Conservation (phyloP, 1,284 basidiomycete genomes). For the Uromyces viciae-fabae region DNA sequence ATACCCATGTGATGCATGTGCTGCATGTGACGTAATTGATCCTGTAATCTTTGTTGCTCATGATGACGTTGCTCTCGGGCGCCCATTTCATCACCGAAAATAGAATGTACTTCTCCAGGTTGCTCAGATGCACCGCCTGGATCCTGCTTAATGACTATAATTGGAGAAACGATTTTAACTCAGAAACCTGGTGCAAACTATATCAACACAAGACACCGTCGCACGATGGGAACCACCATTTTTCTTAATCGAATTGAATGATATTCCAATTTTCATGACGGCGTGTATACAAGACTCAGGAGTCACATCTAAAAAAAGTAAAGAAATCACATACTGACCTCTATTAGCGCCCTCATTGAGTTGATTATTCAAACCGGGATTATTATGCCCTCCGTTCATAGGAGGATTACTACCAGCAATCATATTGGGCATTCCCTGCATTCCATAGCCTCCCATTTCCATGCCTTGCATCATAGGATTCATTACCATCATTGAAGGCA, state of each 20-base stretch:
- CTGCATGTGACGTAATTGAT: slow-evolving; percentile 43
- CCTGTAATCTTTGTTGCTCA: slow-evolving; percentile 45
- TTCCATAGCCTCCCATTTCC: slow-evolving; percentile 39
- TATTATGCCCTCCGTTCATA: slow-evolving; percentile 41
- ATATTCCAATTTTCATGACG: slow-evolving; percentile 25
- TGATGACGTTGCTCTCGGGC: slow-evolving; percentile 43
- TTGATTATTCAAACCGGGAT: slow-evolving; percentile 40
- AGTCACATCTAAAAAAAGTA: slow-evolving; percentile 4
- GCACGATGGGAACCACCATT: not conserved
- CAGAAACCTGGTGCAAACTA: slow-evolving; percentile 16
- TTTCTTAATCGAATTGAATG: not conserved
- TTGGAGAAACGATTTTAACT: slow-evolving; percentile 18
- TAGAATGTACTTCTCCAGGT: slow-evolving; percentile 17
- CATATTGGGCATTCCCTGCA: slow-evolving; percentile 44
- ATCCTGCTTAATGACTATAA: slow-evolving; percentile 39
- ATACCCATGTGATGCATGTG: slow-evolving; percentile 43
- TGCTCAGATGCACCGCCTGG: slow-evolving; percentile 27
- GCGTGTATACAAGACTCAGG: slow-evolving; percentile 27
- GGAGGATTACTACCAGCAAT: slow-evolving; percentile 28
- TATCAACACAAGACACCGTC: not conserved
- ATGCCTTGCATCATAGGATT: slow-evolving; percentile 43
- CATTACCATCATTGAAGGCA: slow-evolving; percentile 44
- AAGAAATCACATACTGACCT: slow-evolving; percentile 42
- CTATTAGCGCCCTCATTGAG: slow-evolving; percentile 42
- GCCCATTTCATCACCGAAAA: slow-evolving; percentile 43